Percentiles rank a stretch among this genome's conserved stretches.
phyloP scores from a whole-genome alignment of 495 filamentous ascomycete genomes.

The Aspergillus diversus region DNA sequence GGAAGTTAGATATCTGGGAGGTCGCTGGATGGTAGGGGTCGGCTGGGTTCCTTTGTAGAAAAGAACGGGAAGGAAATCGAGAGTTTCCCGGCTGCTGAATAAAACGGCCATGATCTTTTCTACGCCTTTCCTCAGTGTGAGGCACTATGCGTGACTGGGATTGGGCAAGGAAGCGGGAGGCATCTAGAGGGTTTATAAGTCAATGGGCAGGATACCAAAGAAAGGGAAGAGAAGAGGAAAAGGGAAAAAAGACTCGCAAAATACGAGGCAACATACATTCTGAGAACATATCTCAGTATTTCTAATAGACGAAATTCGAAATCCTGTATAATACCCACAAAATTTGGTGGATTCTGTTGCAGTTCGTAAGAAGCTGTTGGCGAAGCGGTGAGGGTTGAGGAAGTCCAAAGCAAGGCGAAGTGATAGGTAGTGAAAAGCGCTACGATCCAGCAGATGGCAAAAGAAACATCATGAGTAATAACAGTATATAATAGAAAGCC shows the following conservation, averaged over 20 bases:
- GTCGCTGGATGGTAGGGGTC: slow-evolving; percentile 74
- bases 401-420: neutral
- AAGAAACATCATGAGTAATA: neutral
- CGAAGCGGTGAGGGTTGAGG: slow-evolving; percentile 21
- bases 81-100: slow-evolving; percentile 45
- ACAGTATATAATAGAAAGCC: neutral
- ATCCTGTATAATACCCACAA: neutral
- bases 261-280: slow-evolving; percentile 72
- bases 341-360: slow-evolving; percentile 1
- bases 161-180: slow-evolving; percentile 95
- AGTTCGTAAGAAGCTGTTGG: neutral
- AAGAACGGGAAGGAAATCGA: slow-evolving; percentile 54
- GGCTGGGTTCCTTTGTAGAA: slow-evolving; percentile 53
- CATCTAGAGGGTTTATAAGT: slow-evolving; percentile 63
- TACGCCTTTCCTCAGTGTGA: slow-evolving; percentile 61
- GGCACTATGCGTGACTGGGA: slow-evolving; percentile 85
- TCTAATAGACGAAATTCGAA: neutral
- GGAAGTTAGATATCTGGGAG: slow-evolving; percentile 73
- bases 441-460: neutral
- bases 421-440: neutral
- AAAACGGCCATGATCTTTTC: slow-evolving; percentile 53
- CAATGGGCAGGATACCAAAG: too few relatives aligned
- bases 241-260: neutral
- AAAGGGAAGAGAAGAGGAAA: neutral
- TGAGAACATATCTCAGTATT: slow-evolving; percentile 74